Base-by-base conservation (phyloP, 768 basidiomycete genomes). In the Sarcodon aspratus region DNA sequence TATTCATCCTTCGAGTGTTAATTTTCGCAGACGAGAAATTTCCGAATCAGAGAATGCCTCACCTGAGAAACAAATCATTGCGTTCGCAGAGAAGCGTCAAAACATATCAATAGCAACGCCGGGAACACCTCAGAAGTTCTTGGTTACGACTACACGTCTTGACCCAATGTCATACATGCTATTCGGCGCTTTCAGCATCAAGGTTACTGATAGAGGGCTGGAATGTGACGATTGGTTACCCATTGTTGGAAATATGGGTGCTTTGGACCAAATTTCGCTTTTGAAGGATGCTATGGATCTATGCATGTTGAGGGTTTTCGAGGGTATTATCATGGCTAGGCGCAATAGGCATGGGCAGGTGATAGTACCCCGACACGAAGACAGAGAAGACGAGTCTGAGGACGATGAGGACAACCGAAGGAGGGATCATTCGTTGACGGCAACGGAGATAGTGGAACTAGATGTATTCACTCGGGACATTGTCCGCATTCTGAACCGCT, bases 221-320 rank as follows among this genome's bases (percentile, higher is more conserved):
- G 82, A 85, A 58, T 93, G 90, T 58, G 94, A 97, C 58, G 80
- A 78, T 40, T 97, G 94, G 93, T 67, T 97, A 9, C 89, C 92
- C 17, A 74, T 94, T 43, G 72, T 82, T 35, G 87, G 87, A 42
- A 77, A 82, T 53, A 55, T 82, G 45, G 73, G 83, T 56, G 76
- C 79, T 1, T 65, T 96, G 57, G 89, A 94, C 59, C 82, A 91
- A 54, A 68, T 95, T n/a, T 82, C 85, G 61, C 74, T 78, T 10
- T 67, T 97, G 58, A 93, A 92, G 65, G 70, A 66, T 15, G 67
- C 84, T 56, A 78, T 94, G 72, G 90, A 95, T 55, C 69, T 70
- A 2, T 90, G 85, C 57, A 82, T 96, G 80, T 68, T 92, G 44
- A 80, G 94, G 37, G 88, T 96, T 6, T 97, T 89, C 55, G 86